Conservation (phyloP, 2,329 filamentous ascomycete genomes). For the Penicillium sp. region DNA sequence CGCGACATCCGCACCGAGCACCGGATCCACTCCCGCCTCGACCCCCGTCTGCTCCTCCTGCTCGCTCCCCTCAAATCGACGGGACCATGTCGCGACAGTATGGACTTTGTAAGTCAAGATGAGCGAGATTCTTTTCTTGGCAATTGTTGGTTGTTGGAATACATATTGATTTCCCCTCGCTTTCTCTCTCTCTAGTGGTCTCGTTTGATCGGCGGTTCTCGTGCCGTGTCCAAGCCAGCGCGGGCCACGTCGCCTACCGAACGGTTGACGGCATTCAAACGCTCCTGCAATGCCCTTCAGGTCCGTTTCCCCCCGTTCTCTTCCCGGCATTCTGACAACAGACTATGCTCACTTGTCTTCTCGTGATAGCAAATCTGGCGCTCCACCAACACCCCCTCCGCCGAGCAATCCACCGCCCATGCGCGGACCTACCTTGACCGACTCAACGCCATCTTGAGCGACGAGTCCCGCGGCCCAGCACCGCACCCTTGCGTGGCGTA, state of each 20-base stretch:
- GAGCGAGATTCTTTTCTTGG: neutral
- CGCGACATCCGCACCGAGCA: slow-evolving; percentile 11
- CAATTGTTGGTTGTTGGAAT: neutral
- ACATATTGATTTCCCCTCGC: neutral
- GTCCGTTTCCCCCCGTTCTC: slow-evolving; percentile 27
- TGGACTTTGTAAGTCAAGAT: slow-evolving; percentile 41
- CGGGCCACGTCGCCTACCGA: slow-evolving; percentile 52
- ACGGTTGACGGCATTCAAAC: slow-evolving; percentile 56
- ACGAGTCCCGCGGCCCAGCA: slow-evolving; percentile 80
- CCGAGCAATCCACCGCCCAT: slow-evolving; percentile 47
- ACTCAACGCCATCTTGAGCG: slow-evolving; percentile 65
- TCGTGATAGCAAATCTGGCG: slow-evolving; percentile 54
- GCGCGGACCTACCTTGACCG: slow-evolving; percentile 51
- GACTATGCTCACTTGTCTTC: slow-evolving; percentile 4
- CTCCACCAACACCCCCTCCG: slow-evolving; percentile 46
- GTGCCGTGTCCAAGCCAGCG: slow-evolving; percentile 44
- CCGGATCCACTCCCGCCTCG: slow-evolving; percentile 18
- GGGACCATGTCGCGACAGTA: slow-evolving; percentile 30
- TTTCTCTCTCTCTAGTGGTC: slow-evolving; percentile 45
- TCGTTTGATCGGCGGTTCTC: slow-evolving; percentile 55
- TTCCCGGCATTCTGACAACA: neutral
- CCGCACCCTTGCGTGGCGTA: slow-evolving; percentile 90
- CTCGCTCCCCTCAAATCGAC: slow-evolving; percentile 10
- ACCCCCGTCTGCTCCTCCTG: slow-evolving; percentile 13
- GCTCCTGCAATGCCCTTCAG: slow-evolving; percentile 54